Conservation (phyloP, 495 filamentous ascomycete species). For the Aspergillus panamensis region DNA sequence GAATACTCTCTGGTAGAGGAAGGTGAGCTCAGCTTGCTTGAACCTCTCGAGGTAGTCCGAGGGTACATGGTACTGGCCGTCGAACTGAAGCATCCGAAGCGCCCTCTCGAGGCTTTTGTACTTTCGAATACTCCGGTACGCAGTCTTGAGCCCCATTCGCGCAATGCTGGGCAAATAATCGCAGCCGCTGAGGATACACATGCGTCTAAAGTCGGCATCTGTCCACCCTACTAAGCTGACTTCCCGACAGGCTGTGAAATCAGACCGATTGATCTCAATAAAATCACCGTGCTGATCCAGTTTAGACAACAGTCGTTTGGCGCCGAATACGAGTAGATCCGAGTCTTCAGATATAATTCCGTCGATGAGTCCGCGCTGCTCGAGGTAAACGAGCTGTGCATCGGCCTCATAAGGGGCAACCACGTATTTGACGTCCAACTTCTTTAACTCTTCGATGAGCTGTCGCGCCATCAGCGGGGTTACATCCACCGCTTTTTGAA, state of each 20-base stretch:
- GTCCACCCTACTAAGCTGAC: constrained; percentile 89
- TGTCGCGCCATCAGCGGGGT: constrained; percentile 92
- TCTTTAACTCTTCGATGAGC: constrained; percentile 88
- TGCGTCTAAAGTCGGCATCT: constrained; percentile 82
- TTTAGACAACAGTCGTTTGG: constrained; percentile 86
- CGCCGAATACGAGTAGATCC: constrained; percentile 92
- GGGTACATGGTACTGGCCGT: constrained; percentile 78
- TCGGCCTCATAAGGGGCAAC: constrained; percentile 98
- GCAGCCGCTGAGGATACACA: constrained; percentile 98
- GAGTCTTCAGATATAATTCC: constrained; percentile 97
- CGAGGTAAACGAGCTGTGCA: constrained; percentile 90
- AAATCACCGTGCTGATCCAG: constrained; percentile 91
- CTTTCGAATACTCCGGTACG: constrained; percentile 83
- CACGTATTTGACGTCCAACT: constrained; percentile 73
- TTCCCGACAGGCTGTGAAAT: constrained; percentile 85
- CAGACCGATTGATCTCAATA: constrained; percentile 80
- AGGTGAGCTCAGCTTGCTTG: constrained; percentile 82
- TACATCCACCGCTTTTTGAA: constrained; percentile 95
- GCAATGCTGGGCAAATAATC: constrained; percentile 86
- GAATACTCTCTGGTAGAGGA: constrained; percentile 90
- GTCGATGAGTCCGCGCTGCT: constrained; percentile 73
- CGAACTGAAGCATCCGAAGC: constrained; percentile 78
- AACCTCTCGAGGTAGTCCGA: constrained; percentile 73
- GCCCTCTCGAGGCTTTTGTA: constrained; percentile 81
- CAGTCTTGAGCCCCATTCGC: constrained; percentile 88